Evolutionary conservation across 192 early-diverging fungal genomes (phyloP).

Genomic region (Coemansia sp.): DNA sequence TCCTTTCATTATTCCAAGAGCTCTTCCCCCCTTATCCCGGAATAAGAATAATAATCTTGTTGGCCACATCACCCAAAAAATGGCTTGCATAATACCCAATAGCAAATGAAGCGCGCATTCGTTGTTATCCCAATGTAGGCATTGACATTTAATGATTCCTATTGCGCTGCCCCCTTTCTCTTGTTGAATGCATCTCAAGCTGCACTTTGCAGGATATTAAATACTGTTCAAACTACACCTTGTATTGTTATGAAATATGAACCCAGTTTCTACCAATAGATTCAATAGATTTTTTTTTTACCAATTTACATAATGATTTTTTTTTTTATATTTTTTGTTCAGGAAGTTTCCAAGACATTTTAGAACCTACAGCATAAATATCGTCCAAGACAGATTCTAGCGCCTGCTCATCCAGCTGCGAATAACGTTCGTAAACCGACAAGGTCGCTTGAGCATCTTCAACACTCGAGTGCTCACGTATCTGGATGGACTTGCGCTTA

Average conservation of each 20-base stretch:
- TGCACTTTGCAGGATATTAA: too few species aligned
- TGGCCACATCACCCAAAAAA: background rate
- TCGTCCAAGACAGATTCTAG: slow-evolving; percentile 61
- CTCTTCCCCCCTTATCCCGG: background rate
- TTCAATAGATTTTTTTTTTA: too few species aligned
- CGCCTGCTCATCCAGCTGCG: slow-evolving; percentile 63
- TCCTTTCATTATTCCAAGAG: background rate
- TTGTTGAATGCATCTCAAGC: too few species aligned
- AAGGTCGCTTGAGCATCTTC: slow-evolving; percentile 90
- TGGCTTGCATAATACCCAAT: too few species aligned
- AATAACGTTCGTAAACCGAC: slow-evolving; percentile 78
- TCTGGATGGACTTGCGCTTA: slow-evolving; percentile 80
- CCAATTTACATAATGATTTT: background rate
- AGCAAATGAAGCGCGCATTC: background rate
- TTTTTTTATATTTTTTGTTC: slow-evolving; percentile 15
- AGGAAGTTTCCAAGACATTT: slow-evolving; percentile 37
- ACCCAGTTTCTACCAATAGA: too few species aligned
- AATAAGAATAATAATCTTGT: background rate
- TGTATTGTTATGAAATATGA: too few species aligned
- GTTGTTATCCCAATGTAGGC: background rate
- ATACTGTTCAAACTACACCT: too few species aligned
- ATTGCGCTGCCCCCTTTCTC: too few species aligned
- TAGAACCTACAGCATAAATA: slow-evolving; percentile 62
- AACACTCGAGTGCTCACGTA: slow-evolving; percentile 85
- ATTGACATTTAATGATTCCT: too few species aligned